Evolutionary conservation across 495 filamentous ascomycete genomes (phyloP), one percentile per base, ranked within the genome.

Genomic region (Xylaria castorea): DNA sequence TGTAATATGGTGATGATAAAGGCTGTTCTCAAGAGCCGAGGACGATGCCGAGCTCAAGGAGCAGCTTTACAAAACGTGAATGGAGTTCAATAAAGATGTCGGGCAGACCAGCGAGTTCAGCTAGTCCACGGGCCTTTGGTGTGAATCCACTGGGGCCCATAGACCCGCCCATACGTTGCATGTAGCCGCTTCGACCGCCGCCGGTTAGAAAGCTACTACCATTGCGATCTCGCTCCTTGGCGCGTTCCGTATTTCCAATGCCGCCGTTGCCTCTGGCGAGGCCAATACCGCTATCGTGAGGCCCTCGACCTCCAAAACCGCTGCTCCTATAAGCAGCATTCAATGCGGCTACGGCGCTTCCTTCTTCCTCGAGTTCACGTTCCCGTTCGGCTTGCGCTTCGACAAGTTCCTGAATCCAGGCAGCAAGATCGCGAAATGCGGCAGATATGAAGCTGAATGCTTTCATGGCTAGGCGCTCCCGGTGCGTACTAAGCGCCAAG

Each of bases 21-120:
- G 50, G 20, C 44, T 51, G 66, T 36, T 36, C 18, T 83, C 70
- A 86, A 14, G 82, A 80, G 14, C 82, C 83, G 11, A 86, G 73
- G 36, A 83, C 78, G 50, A 86, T 83, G 0, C 90, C 89, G 48
- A 95, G 79, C 75, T 92, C 89, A 55, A 92, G 85, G 68, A 96
- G 78, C 48, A 97, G 81, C 62, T 87, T 86, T 20, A 95, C 92
- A 79, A 98, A 97, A 46, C 88, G 82, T 32, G 89, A 87, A 81
- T 98, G 95, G 50, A 97, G 81, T 80, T 97, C 90, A 40, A 97
- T 90, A 79, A 98, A 98, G 75, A 98, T 92, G 79, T 94, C 91
- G 34, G 93, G 92, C 69, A 92, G 86, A 38, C 95, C 95, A 20
- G 95, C 91, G 63, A 98, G 89, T 81, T 98, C 95, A 1, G 92